Evolutionary conservation across 2,329 filamentous ascomycete genomes (phyloP).

Genomic region (Cladophialophora chaetospira): DNA sequence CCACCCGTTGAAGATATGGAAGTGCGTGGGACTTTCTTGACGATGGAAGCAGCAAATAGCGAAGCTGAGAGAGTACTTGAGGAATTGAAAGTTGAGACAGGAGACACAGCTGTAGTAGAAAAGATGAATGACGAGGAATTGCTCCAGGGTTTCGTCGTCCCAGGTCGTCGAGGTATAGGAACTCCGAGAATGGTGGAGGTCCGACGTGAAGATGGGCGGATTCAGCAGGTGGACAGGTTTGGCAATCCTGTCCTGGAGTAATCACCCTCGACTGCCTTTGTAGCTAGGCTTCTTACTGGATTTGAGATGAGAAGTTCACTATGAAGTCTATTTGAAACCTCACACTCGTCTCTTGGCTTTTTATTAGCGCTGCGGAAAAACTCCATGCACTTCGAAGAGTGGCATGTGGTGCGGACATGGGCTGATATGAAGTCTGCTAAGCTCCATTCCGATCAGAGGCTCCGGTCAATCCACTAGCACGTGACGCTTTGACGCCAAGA

Average conservation of each 20-base stretch:
- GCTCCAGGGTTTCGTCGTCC: not conserved
- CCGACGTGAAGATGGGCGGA: constrained; percentile 1
- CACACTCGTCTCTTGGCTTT: too few species aligned
- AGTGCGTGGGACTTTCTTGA: constrained; percentile 6
- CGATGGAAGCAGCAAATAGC: not conserved
- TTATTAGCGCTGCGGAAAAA: too few species aligned
- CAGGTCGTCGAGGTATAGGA: not conserved
- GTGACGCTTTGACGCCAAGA: too few species aligned
- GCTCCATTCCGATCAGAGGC: too few species aligned
- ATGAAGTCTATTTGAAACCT: too few species aligned
- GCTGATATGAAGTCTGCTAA: too few species aligned
- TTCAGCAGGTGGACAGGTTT: not conserved
- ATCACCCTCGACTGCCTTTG: not conserved
- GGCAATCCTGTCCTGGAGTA: not conserved
- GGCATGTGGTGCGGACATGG: too few species aligned
- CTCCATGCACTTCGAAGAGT: too few species aligned
- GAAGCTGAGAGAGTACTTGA: not conserved
- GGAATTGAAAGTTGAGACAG: not conserved
- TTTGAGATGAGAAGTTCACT: not conserved
- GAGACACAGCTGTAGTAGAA: not conserved
- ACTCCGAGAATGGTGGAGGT: not conserved
- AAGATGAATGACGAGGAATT: not conserved
- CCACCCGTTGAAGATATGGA: constrained; percentile 2
- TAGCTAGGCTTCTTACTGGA: too few species aligned
- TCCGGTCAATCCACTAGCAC: too few species aligned